Base-by-base conservation (phyloP, 805 yeast genomes). In the Candida lessepsii region DNA sequence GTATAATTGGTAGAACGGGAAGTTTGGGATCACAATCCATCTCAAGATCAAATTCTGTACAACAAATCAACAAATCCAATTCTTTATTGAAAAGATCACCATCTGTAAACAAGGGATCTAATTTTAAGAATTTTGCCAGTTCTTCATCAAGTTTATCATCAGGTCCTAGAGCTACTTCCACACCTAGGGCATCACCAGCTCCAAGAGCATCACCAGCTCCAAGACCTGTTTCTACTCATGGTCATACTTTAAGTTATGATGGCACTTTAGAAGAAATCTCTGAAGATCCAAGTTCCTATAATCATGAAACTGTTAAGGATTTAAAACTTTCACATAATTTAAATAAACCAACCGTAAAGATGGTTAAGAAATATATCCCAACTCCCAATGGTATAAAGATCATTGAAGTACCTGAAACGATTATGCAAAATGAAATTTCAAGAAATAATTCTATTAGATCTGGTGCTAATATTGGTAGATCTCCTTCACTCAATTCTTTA, bases 331-430 rank as follows among this genome's bases (percentile, higher is more conserved):
- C 53, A 2, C 64, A 59, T 37, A 13, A 17, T 8, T 21, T 29
- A 9, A 36, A 40, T 11, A 38, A 41, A 15, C 36, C 44, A 1
- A 29, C 48, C 13, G 59, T 53, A 10, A 74, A 65, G 40, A 81
- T 75, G 63, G 74, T 83, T 8, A 82, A 80, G 48, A 81, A 78
- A 47, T 84, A 83, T 61, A 71, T 84, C 33, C 91, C 93, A 2
- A 81, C 88, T 2, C 80, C 86, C 3, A 71, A 77, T 50, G 93
- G 93, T 10, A 68, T 84, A 40, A 75, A 81, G 36, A 70, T 82
- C 8, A 67, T 84, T 4, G 90, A 84, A 49, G 89, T 84, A 3
- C 86, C 88, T 0, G 72, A 65, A 41, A 73, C 71, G 9, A 51
- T 57, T 27, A 54, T 62, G 42, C 55, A 64, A 36, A 54, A 60